Conservation (phyloP, 2,329 filamentous ascomycete genomes). For the Aureobasidium sp. region DNA sequence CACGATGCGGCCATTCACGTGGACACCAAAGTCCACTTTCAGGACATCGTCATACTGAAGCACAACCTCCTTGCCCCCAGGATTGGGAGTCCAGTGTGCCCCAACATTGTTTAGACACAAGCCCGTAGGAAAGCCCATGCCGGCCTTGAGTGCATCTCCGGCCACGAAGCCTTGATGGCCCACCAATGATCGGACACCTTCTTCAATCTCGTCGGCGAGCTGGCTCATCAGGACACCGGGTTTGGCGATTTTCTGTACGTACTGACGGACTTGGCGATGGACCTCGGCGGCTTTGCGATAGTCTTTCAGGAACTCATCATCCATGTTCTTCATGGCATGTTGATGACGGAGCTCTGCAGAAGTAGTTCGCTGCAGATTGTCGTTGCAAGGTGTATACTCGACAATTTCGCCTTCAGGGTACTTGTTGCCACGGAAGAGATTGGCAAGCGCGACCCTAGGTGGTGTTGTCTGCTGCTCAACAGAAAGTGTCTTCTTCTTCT, state of each 20-base stretch:
- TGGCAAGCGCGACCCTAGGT: constrained; percentile 65
- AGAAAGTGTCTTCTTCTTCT: constrained; percentile 34
- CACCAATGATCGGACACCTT: constrained; percentile 68
- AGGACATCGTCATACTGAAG: constrained; percentile 61
- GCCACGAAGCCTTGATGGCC: constrained; percentile 71
- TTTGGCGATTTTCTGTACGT: constrained; percentile 72
- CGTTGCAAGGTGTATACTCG: constrained; percentile 58
- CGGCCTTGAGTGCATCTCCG: constrained; percentile 69
- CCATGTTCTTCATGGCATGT: constrained; percentile 56
- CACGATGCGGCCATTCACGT: constrained; percentile 64
- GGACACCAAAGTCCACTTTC: constrained; percentile 68
- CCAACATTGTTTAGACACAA: constrained; percentile 79
- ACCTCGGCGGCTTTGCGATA: constrained; percentile 81
- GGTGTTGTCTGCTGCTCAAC: constrained; percentile 60
- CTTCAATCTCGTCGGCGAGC: constrained; percentile 82
- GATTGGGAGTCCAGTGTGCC: constrained; percentile 81
- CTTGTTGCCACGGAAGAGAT: constrained; percentile 63
- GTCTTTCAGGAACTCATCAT: constrained; percentile 70
- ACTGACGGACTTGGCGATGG: constrained; percentile 81
- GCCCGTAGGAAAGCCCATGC: constrained; percentile 82
- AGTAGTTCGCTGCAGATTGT: constrained; percentile 73
- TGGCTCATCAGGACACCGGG: constrained; percentile 74
- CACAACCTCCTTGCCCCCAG: constrained; percentile 71
- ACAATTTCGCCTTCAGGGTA: constrained; percentile 75
- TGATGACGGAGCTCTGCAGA: constrained; percentile 72